Percentiles rank a stretch among this genome's conserved stretches.
Conservation (phyloP, 2,329 filamentous ascomycete species). For the Trichoderma simmonsii region DNA sequence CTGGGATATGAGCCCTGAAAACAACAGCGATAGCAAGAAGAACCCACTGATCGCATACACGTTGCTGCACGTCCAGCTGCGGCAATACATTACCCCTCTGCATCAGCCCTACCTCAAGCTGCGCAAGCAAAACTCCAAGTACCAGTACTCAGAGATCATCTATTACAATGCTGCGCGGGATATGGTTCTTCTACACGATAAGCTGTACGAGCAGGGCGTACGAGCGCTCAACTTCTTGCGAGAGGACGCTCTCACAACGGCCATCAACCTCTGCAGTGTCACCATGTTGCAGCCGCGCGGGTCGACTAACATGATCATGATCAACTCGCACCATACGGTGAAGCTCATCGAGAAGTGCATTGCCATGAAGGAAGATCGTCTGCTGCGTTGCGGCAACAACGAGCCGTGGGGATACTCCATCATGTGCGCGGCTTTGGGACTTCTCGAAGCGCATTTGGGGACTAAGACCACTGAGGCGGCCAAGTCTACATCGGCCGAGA, state of each 20-base stretch:
- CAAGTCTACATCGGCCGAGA: conserved; percentile 57
- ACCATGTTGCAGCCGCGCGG: conserved; percentile 58
- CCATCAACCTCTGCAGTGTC: conserved; percentile 60
- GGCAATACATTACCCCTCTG: conserved; percentile 60
- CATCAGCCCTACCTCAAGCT: conserved; percentile 60
- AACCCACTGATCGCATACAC: conserved; percentile 59
- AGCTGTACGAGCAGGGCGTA: conserved; percentile 56
- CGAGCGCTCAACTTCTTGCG: conserved; percentile 58
- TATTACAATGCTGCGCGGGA: conserved; percentile 62
- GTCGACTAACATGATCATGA: conserved; percentile 61
- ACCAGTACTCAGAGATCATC: conserved; percentile 60
- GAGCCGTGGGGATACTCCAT: conserved; percentile 64
- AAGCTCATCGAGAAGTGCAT: conserved; percentile 61
- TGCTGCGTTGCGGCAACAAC: conserved; percentile 60
- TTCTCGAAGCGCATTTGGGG: conserved; percentile 58
- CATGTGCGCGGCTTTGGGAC: conserved; percentile 58
- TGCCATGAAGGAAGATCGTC: conserved; percentile 57
- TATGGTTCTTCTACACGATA: conserved; percentile 60
- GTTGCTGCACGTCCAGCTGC: conserved; percentile 57
- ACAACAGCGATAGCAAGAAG: conserved; percentile 40
- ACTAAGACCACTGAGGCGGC: conserved; percentile 55
- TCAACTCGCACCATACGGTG: conserved; percentile 58
- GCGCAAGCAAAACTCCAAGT: conserved; percentile 57
- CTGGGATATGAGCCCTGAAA: conserved; percentile 45
- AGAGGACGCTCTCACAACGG: conserved; percentile 57